phyloP scores from a whole-genome alignment of 73 alveolate genomes.

The Urostyla sp. region DNA sequence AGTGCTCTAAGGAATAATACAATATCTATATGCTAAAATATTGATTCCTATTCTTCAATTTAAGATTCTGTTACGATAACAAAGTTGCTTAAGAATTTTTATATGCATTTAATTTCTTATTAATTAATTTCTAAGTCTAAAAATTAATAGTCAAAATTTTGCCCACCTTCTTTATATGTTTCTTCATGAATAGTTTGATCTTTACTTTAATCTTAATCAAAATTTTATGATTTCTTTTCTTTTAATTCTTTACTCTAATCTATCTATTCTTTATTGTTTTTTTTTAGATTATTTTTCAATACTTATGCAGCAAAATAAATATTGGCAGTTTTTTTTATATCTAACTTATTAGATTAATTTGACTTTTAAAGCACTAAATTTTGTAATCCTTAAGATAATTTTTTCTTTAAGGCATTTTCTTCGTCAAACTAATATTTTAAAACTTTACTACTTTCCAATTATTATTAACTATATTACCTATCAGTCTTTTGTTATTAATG shows the following conservation, averaged over 20 bases:
- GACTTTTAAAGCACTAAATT: no score
- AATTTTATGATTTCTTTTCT: background rate
- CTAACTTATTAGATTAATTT: no score
- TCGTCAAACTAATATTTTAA: background rate
- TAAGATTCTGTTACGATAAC: constrained; percentile 59
- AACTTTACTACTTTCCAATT: constrained; percentile 7
- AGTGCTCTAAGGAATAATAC: constrained; percentile 50
- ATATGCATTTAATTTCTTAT: constrained; percentile 29
- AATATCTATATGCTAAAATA: constrained; percentile 57
- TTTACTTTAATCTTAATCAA: background rate
- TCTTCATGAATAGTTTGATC: background rate
- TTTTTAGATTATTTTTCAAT: constrained; percentile 9
- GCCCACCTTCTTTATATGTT: background rate
- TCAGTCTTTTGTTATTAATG: background rate
- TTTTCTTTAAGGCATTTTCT: constrained; percentile 13
- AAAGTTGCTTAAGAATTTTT: constrained; percentile 57
- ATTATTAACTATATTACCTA: background rate
- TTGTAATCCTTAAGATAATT: background rate
- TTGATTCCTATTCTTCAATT: no score
- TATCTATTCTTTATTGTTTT: background rate
- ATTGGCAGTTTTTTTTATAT: background rate
- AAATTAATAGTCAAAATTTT: background rate
- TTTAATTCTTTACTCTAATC: background rate
- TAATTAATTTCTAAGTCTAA: background rate
- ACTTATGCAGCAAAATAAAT: background rate